Evolutionary conservation across 2,329 filamentous ascomycete genomes (phyloP), one percentile per base, ranked within the genome.

Genomic region (Ceratocystis papillata): DNA sequence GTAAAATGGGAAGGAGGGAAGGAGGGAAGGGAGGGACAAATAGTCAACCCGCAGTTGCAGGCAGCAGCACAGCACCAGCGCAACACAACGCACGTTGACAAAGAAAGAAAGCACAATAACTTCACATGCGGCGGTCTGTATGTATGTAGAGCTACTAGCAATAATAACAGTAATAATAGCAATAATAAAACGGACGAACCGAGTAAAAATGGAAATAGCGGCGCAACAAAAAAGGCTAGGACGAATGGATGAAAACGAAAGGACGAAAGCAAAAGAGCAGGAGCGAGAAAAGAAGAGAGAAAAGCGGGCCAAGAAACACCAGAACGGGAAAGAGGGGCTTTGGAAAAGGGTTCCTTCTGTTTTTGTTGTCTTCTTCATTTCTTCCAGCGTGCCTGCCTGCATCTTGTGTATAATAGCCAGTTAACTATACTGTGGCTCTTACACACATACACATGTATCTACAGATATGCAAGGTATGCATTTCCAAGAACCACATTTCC

Each of bases 321-420:
- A 53, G 2, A 53, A 53, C 15, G 15, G 48, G 48, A 28, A 53
- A 28, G 48, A 53, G 20, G 22, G n/a, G 8, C 8, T 25, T 25
- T 50, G 12, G 37, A 63, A 63, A 59, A 59, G 55, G 28, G 33
- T 62, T 28, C n/a, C 28, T 45, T 33, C 37, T 57, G 53, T 17
- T 28, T 59, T 37, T 25, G 7, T 50, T 3, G n/a, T n/a, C 22
- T 25, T 50, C 48, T 25, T 20, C 48, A 15, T 20, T 20, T 59
- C 55, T 15, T 20, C 6, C 17, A 20, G 30, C 55, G 2, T n/a
- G n/a, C 22, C 20, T n/a, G n/a, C 12, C 20, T 41, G 12, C 10
- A 41, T 41, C 37, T 41, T 41, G 37, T 41, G 37, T 41, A 41
- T 15, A 41, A 41, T 4, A 15, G 37, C 37, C 37, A 41, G 37